phyloP scores from a whole-genome alignment of 345 rosid genomes.

The Draba incana region DNA sequence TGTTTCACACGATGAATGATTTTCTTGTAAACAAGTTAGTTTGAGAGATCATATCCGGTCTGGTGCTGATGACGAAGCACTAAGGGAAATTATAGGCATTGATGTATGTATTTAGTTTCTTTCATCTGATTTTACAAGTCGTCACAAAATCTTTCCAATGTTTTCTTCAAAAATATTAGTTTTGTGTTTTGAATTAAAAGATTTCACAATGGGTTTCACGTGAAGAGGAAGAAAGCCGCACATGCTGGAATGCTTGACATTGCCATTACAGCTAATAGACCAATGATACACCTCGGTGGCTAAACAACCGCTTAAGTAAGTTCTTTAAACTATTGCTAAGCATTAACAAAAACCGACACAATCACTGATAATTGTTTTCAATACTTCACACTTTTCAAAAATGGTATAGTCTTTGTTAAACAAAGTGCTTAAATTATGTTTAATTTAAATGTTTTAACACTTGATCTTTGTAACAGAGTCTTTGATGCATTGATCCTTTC shows the following conservation, averaged over 20 bases:
- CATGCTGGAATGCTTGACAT: constrained; percentile 92
- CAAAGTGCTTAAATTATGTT: neutral
- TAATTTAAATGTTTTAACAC: neutral
- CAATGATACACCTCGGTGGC: constrained; percentile 90
- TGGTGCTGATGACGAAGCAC: too few relatives aligned
- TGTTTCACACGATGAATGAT: too few relatives aligned
- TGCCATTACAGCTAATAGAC: constrained; percentile 78
- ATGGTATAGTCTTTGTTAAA: neutral
- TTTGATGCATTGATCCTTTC: neutral
- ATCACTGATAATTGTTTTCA: neutral
- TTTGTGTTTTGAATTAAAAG: constrained; percentile 10
- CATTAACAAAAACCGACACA: too few relatives aligned
- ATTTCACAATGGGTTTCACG: constrained; percentile 44
- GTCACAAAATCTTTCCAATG: neutral
- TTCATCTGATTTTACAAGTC: constrained; percentile 6
- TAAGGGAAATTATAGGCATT: too few relatives aligned
- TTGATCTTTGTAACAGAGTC: neutral
- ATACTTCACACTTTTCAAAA: neutral
- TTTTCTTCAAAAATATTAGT: neutral
- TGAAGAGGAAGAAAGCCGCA: constrained; percentile 74
- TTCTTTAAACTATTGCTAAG: neutral
- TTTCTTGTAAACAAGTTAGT: too few relatives aligned
- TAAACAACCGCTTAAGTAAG: constrained; percentile 31
- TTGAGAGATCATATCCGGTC: too few relatives aligned
- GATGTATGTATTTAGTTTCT: too few relatives aligned